phyloP scores from a whole-genome alignment of 2,329 filamentous ascomycete species.

The Tolypocladium nubicola region DNA sequence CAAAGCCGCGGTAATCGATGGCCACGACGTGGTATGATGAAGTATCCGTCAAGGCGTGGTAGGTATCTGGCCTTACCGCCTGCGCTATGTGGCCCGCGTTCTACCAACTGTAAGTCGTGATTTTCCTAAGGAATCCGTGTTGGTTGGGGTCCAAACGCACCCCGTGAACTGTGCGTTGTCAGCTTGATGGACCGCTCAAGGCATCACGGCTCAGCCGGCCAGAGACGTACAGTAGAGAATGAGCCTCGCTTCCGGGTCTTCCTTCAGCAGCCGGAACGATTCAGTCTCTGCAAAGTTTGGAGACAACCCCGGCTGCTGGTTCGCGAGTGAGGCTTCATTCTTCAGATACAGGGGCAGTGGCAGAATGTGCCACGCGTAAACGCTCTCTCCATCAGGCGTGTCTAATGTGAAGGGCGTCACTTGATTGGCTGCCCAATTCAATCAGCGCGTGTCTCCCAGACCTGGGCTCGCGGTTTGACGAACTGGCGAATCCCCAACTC shows the following conservation, averaged over 20 bases:
- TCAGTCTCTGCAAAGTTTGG: constrained; percentile 43
- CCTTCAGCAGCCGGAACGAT: constrained; percentile 50
- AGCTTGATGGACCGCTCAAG: neutral
- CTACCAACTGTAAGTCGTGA: constrained; percentile 23
- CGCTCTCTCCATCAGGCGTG: constrained; percentile 63
- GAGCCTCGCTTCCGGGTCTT: constrained; percentile 52
- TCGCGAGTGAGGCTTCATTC: constrained; percentile 53
- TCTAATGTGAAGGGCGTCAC: constrained; percentile 73
- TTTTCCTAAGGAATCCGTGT: neutral
- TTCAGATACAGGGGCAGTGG: constrained; percentile 67
- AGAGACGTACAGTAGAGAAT: constrained; percentile 49
- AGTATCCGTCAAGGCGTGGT: constrained; percentile 64
- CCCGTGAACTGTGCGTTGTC: constrained; percentile 42
- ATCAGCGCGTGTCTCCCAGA: neutral
- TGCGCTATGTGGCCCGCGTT: constrained; percentile 85
- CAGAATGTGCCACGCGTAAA: constrained; percentile 88
- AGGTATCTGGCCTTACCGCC: constrained; percentile 62
- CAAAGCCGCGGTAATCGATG: constrained; percentile 86
- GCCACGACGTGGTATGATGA: constrained; percentile 73
- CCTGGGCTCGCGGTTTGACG: constrained; percentile 5
- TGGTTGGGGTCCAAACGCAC: constrained; percentile 27
- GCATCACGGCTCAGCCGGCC: neutral
- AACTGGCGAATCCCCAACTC: constrained; percentile 77
- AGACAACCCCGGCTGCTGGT: constrained; percentile 37
- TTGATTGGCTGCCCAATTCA: constrained; percentile 55